Base-by-base conservation (phyloP, 2,329 filamentous ascomycete genomes). In the Arthrocladium fulminans region DNA sequence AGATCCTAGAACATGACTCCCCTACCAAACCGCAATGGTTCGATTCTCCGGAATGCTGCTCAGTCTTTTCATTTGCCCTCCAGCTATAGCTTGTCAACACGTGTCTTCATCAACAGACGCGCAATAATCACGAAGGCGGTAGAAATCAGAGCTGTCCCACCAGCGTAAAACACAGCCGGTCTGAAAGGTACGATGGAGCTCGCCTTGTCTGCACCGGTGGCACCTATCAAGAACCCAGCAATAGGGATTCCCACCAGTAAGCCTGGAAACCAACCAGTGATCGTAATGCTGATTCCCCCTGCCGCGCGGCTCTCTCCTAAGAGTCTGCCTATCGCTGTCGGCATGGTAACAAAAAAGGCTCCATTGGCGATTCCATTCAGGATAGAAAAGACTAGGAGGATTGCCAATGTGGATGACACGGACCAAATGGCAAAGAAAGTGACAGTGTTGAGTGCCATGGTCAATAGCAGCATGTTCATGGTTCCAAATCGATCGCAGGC, bases 351-450 rank as follows among this genome's bases (percentile, higher is more conserved):
- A 57, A 83, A 83, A 65, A 83, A 83, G 0, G 74, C 77, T 0
- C 80, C 80, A 55, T 81, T 81, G 4, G 74, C 71, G 29, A 73
- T 63, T 0, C 80, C 80, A 53, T 81, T 83, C 15, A 82, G 63
- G 4, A 81, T 65, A 8, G 75, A 75, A 57, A 83, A 83, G 0
- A 73, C 61, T 12, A 75, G 63, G 22, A 83, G 59, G 0, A 77
- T 76, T 0, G 64, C 75, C 1, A 82, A 60, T 0, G 73, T 72
- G 7, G 66, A 73, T 1, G 75, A 77, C 0, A 77, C 69, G 0
- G 80, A 79, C 80, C 79, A 83, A 1, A 83, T 65, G 1, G 73
- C 72, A 12, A 83, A 64, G 69, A 81, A 79, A 49, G 75, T 81
- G 1, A 80, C 32, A 0, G 73, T 73, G 29, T 70, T 77, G 0